Conservation (phyloP, 495 filamentous ascomycete genomes). For the Penicillium bialowiezense region DNA sequence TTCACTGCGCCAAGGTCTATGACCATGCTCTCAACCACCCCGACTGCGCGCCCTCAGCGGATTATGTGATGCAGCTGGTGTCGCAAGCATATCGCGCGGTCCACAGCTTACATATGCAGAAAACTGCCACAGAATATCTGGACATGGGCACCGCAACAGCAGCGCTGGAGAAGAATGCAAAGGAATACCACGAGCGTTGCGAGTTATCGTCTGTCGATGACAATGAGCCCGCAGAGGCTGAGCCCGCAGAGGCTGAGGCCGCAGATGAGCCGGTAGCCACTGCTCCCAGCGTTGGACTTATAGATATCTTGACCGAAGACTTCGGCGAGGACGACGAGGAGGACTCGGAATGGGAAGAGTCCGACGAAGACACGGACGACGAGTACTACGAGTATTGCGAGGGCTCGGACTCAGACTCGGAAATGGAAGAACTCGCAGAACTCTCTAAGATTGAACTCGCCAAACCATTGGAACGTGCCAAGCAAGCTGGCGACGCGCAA, state of each 20-base stretch:
- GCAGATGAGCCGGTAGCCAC: no score
- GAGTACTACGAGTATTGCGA: constrained; percentile 18
- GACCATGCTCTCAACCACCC: constrained; percentile 7
- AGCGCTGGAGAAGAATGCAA: no score
- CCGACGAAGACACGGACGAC: constrained; percentile 12
- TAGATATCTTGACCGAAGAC: neutral
- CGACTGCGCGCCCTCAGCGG: constrained; percentile 3
- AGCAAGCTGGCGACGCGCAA: no score
- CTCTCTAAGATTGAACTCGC: no score
- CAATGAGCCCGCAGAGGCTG: no score
- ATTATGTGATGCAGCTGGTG: constrained; percentile 13
- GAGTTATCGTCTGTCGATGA: no score
- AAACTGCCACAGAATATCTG: constrained; percentile 1
- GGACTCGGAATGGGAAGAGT: constrained; percentile 10
- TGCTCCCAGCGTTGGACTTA: no score
- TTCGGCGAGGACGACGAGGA: constrained; percentile 13
- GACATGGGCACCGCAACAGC: neutral
- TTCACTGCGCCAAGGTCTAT: constrained; percentile 14
- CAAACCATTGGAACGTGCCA: no score
- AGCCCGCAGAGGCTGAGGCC: no score
- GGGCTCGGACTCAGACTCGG: constrained; percentile 8
- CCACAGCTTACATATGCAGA: constrained; percentile 13
- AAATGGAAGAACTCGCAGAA: neutral
- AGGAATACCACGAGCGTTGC: no score
- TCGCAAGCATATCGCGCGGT: constrained; percentile 15